phyloP scores from a whole-genome alignment of 192 early-diverging fungal genomes.

The Coemansia umbellata region DNA sequence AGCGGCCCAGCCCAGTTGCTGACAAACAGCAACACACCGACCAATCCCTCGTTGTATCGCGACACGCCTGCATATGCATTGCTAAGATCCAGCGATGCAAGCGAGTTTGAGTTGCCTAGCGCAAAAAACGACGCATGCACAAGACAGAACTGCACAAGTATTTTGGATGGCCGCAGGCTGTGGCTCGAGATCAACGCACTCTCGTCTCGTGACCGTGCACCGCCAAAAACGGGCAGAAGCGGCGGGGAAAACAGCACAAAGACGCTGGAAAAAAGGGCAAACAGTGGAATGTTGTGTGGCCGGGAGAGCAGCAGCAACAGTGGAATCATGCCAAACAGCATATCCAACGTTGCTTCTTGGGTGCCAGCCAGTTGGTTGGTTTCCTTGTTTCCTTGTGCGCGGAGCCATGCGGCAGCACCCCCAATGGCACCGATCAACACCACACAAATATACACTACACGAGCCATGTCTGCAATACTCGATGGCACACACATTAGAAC shows the following conservation, averaged over 20 bases:
- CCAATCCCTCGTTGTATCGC: conserved; percentile 56
- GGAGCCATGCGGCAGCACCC: not conserved
- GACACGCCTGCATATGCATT: conserved; percentile 72
- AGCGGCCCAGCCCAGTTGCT: conserved; percentile 71
- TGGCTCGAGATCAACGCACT: too few species aligned
- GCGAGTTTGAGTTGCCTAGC: conserved; percentile 72
- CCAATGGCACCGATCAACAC: not conserved
- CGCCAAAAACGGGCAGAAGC: conserved; percentile 2
- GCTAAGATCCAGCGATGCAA: conserved; percentile 73
- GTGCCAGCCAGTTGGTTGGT: not conserved
- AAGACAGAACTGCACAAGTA: conserved; percentile 48
- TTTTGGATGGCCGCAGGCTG: conserved; percentile 23
- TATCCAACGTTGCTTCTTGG: conserved; percentile 18
- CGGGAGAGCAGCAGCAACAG: conserved; percentile 62
- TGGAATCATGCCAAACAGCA: conserved; percentile 50
- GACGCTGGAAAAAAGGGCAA: conserved; percentile 55
- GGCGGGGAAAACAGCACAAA: conserved; percentile 40
- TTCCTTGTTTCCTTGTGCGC: not conserved
- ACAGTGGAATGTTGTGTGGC: conserved; percentile 60
- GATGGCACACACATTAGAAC: conserved; percentile 17
- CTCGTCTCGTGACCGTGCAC: not conserved
- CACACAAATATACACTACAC: conserved; percentile 11
- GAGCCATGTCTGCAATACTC: conserved; percentile 19
- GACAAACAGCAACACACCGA: conserved; percentile 65
- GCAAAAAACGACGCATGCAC: conserved; percentile 59